These are phyloP conservation scores for Cinnamomum chago DNA, from an alignment of 164 flowering plant species.

Conservation along the genomic window DNA sequence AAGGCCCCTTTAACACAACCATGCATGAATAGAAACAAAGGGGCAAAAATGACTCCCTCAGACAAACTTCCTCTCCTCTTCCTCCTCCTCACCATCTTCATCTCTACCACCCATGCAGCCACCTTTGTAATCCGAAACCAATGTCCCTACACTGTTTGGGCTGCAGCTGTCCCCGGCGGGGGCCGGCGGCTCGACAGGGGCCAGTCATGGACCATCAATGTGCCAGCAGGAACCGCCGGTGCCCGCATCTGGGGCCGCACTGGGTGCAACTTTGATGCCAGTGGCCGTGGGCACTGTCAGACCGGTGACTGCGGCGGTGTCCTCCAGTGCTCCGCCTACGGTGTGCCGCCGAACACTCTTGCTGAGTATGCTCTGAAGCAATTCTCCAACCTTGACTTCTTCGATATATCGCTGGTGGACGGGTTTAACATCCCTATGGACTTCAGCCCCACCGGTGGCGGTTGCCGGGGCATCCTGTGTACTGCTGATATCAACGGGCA, in stretches of 20 bases:
- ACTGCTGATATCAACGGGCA: conserved; percentile 20
- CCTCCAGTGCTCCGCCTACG: conserved; percentile 24
- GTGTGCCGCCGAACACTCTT: conserved; percentile 33
- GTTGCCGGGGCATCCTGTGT: conserved; percentile 9
- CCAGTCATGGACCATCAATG: conserved; percentile 19
- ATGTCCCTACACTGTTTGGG: conserved; percentile 22
- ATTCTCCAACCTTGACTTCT: conserved; percentile 23
- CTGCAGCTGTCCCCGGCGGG: conserved; percentile 26
- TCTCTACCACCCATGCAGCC: conserved; percentile 14
- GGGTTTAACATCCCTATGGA: conserved; percentile 37
- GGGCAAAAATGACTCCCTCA: too few relatives aligned
- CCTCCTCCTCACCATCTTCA: background rate
- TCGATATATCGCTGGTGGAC: conserved; percentile 35
- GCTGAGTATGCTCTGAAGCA: conserved; percentile 37
- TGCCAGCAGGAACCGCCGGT: conserved; percentile 8
- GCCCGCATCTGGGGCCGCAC: conserved; percentile 39
- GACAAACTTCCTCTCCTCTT: background rate
- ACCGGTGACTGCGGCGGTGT: conserved; percentile 36
- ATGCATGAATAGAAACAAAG: too few relatives aligned
- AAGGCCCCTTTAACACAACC: too few relatives aligned
- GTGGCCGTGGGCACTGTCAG: conserved; percentile 30
- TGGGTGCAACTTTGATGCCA: conserved; percentile 26
- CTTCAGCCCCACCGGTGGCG: conserved; percentile 14
- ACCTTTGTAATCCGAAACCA: conserved; percentile 16
- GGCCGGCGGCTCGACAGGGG: conserved; percentile 23